Conservation (phyloP, 2,329 filamentous ascomycete genomes). For the Septoria linicola region DNA sequence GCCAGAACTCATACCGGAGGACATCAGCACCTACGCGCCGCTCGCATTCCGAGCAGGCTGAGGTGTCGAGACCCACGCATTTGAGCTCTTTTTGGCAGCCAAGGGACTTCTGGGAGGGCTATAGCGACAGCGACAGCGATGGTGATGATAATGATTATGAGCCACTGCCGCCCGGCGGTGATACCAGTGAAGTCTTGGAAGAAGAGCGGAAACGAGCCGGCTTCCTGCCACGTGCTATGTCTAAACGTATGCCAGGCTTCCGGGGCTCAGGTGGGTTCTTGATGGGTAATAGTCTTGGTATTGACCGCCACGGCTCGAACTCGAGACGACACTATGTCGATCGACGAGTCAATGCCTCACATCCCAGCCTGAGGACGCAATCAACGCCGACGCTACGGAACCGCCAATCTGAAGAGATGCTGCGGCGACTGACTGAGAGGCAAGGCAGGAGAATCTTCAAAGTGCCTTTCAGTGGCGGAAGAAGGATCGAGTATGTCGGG, state of each 20-base stretch:
- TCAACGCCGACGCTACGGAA: conserved; percentile 2
- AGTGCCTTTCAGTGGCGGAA: conserved; percentile 34
- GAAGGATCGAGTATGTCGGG: conserved; percentile 53
- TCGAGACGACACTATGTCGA: conserved; percentile 43
- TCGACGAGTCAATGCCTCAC: conserved; percentile 24
- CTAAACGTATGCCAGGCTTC: conserved; percentile 40
- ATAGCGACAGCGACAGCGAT: conserved; percentile 45
- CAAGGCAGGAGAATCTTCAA: conserved; percentile 22
- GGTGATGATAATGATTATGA: conserved; percentile 36
- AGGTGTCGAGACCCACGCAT: conserved; percentile 35
- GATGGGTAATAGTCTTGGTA: conserved; percentile 57
- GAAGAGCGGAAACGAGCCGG: conserved; percentile 7
- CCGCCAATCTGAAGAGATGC: conserved; percentile 28
- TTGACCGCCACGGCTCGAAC: conserved; percentile 51
- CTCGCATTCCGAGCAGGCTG: conserved; percentile 1
- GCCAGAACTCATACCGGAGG: conserved; percentile 25
- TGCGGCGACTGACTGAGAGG: conserved; percentile 18
- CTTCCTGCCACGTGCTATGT: conserved; percentile 34
- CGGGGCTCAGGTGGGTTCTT: conserved; percentile 47
- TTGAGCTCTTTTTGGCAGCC: conserved; percentile 64
- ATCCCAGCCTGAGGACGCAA: conserved; percentile 5
- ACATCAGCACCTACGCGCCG: conserved; percentile 27
- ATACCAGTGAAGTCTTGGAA: conserved; percentile 44
- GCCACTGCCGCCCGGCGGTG: conserved; percentile 45
- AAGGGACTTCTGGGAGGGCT: conserved; percentile 61